Percentiles rank a stretch among this genome's conserved stretches.
phyloP scores from a whole-genome alignment of 1,284 basidiomycete species.

The Coniferiporia sulphurascens region DNA sequence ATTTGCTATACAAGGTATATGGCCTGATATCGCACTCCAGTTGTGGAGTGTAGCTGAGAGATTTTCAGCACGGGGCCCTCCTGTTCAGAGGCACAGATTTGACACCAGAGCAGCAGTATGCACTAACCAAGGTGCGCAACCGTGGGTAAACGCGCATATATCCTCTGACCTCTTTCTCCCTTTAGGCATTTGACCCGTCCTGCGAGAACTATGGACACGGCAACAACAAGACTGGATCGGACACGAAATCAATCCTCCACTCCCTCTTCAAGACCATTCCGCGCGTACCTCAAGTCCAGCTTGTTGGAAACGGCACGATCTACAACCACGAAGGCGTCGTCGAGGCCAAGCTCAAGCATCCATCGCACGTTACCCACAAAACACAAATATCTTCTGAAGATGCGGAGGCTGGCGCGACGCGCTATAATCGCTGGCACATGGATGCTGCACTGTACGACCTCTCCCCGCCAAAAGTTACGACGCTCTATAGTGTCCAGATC shows the following conservation, averaged over 20 bases:
- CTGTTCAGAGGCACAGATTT: conserved; percentile 69
- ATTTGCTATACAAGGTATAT: conserved; percentile 59
- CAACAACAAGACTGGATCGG: conserved; percentile 73
- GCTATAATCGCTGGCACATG: conserved; percentile 93
- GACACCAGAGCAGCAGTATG: conserved; percentile 79
- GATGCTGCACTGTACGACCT: conserved; percentile 89
- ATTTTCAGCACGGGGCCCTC: conserved; percentile 59
- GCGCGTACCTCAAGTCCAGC: conserved; percentile 79
- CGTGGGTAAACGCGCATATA: conserved; percentile 5
- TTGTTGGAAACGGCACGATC: conserved; percentile 77
- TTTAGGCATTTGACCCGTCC: conserved; percentile 66
- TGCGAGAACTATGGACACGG: conserved; percentile 78
- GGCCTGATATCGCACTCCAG: not conserved
- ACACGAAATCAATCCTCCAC: conserved; percentile 73
- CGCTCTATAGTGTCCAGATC: conserved; percentile 77
- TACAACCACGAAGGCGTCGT: conserved; percentile 74
- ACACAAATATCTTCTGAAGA: conserved; percentile 74
- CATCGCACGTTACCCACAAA: conserved; percentile 86
- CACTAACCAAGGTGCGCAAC: conserved; percentile 64
- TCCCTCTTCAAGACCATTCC: conserved; percentile 87
- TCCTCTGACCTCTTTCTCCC: not conserved
- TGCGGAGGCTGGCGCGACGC: conserved; percentile 67
- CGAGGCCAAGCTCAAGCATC: conserved; percentile 68
- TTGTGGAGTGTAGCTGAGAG: not conserved
- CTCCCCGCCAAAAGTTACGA: conserved; percentile 84